Evolutionary conservation across 192 early-diverging fungal genomes (phyloP), one percentile per base, ranked within the genome.

Genomic region (Backusella macrospora): DNA sequence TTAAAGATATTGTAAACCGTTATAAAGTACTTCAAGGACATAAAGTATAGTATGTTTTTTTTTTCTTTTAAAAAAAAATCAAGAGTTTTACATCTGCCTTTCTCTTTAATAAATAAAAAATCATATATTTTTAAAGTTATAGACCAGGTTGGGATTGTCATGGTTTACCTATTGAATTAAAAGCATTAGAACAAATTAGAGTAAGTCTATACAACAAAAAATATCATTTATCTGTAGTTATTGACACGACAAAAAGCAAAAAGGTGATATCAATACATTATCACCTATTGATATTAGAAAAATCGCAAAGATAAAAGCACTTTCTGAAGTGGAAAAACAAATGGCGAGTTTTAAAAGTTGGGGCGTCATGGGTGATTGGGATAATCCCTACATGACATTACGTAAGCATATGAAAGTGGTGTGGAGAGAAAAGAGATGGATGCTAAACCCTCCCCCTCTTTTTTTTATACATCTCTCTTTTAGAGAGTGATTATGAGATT

Each of bases 141-240:
- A 85, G 88, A 5, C 93, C 93, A 37, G 93, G 93, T 68, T 94
- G 91, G 82, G 93, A 94, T 78, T 91, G 90, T 43, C 93, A 94
- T 68, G 93, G 93, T 6, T 75, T 94, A 39, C 93, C 93, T 21
- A 94, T 94, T 71, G 93, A 94, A 76, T 82, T 90, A 62, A 94
- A 94, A 77, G 92, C 92, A 0, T 78, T 94, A 21, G 86, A 81
- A 13, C 79, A 82, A 66, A 74, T 92, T 42, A 89, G 86, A 68
- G 82, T 83, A 37, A 34, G 37, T 64, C 3, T 13, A 46, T 40
- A 10, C 3, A 21, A 13, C 37, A 4, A 37, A 71, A 39, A 9
- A 10, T 21, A 40, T 40, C 23, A 26, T 23, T 38, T 29, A 26
- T 73, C 40, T 42, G 3, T 42, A 6, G 7, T 42, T 42, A 42